Base-by-base conservation (phyloP, 257 asterid species). In the Avicennia marina region DNA sequence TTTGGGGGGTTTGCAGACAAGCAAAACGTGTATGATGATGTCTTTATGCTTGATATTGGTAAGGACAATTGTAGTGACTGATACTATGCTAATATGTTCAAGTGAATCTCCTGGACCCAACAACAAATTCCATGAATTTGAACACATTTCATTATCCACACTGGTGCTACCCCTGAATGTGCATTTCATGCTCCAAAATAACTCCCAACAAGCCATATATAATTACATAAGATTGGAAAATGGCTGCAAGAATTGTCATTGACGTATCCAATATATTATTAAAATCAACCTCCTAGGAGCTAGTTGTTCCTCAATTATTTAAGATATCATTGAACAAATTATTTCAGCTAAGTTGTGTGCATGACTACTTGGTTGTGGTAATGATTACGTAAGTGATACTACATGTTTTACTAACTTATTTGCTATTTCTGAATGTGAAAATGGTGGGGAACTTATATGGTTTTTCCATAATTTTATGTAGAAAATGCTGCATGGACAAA, bases 1-100 rank as follows among this genome's bases (percentile, higher is more conserved):
- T 89, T 93, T 64, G 99, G 99, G 42, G 99, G 99, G 60, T 93
- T 93, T 71, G 76, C 96, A 59, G 89, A 89, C 68, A 89, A 84
- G 73, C 88, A 93, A 71, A 89, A 80, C 76, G 72, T 93, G 63
- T 93, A 71, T 67, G 79, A 89, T 67, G 96, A 93, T 64, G 78
- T 93, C 53, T 83, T 84, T 74, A 64, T 86, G 87, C 91, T 93
- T 50, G 94, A 93, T 70, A 67, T 86, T 47, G 99, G 99, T 93
- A 88, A 53, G 91, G 62, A 47, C 26, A 13, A 52, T 62, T 45
- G 26, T 64, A 19, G 13, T 36, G 13, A 5, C 13, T 36, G 12
- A 36, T 7, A 36, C 2, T 36, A n/a, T 36, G 41, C 10, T 36
- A 7, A 36, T 36, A 2, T 12, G 41, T 2, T 36, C 12, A 3